Evolutionary conservation across 169 alveolate genomes (phyloP).

Genomic region (Plasmodium cynomolgi): DNA sequence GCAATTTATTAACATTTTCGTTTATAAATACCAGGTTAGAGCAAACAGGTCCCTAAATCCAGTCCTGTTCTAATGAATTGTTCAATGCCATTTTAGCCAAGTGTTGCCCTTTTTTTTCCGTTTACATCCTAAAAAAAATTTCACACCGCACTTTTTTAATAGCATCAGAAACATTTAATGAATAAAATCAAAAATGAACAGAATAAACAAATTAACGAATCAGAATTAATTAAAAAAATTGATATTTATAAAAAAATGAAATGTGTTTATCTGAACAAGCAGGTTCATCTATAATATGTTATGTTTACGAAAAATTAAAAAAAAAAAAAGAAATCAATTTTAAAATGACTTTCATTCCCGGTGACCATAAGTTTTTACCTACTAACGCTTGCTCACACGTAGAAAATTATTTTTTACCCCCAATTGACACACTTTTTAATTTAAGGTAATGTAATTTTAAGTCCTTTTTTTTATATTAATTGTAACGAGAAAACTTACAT

Average conservation of each 20-base stretch:
- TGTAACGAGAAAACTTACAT: neutral
- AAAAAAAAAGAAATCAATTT: neutral
- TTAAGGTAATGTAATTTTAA: neutral
- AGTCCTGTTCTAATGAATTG: neutral
- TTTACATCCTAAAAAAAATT: neutral
- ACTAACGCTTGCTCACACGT: neutral
- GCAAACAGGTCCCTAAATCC: neutral
- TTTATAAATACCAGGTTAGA: neutral
- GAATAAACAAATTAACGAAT: neutral
- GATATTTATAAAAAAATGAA: neutral
- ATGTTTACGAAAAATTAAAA: neutral
- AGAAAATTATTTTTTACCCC: neutral
- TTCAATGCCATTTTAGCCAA: neutral
- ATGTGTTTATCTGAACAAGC: neutral
- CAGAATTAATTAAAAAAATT: neutral
- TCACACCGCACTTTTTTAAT: neutral
- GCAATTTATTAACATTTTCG: neutral
- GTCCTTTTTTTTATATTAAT: neutral
- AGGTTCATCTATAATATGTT: neutral
- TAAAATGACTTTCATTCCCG: neutral
- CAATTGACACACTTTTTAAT: neutral
- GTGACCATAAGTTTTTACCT: neutral
- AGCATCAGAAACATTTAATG: neutral
- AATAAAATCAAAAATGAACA: neutral
- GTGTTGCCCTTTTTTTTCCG: neutral